Conservation (phyloP, 2,329 filamentous ascomycete genomes). For the Raffaelea albimanens region DNA sequence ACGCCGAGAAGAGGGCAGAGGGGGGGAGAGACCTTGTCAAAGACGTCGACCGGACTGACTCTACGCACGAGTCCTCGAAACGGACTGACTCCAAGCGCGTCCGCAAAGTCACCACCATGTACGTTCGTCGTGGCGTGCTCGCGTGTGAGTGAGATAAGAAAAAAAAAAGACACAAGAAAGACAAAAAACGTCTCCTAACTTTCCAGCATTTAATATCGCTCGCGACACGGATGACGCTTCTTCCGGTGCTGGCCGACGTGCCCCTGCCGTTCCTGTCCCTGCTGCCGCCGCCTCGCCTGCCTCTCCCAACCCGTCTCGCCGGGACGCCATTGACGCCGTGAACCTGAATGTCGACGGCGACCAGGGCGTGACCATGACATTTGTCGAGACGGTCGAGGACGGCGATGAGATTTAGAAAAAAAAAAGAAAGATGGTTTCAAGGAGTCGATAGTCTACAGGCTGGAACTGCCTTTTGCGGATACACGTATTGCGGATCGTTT, state of each 20-base stretch:
- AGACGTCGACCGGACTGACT: too few species aligned
- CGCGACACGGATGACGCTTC: too few species aligned
- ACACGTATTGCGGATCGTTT: too few species aligned
- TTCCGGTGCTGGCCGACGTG: conserved; percentile 9
- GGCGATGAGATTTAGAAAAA: conserved; percentile 6
- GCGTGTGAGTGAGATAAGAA: conserved; percentile 24
- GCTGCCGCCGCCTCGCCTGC: conserved; percentile 4
- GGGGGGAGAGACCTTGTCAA: too few species aligned
- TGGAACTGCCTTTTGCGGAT: too few species aligned
- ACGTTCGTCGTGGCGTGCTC: conserved; percentile 32
- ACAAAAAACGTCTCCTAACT: background rate
- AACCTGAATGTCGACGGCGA: conserved; percentile 34
- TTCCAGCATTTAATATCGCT: too few species aligned
- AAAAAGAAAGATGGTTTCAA: too few species aligned
- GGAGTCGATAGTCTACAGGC: too few species aligned
- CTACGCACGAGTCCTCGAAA: too few species aligned
- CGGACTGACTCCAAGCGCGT: conserved; percentile 20
- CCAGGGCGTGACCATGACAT: conserved; percentile 37
- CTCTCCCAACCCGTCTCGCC: conserved; percentile 9
- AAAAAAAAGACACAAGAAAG: background rate
- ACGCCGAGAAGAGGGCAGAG: too few species aligned
- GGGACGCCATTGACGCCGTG: conserved; percentile 28
- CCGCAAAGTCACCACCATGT: conserved; percentile 37
- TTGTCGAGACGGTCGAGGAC: conserved; percentile 29
- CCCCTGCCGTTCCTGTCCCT: conserved; percentile 4